phyloP scores from a whole-genome alignment of 257 asterid species.

The Solanum tarapatanum region DNA sequence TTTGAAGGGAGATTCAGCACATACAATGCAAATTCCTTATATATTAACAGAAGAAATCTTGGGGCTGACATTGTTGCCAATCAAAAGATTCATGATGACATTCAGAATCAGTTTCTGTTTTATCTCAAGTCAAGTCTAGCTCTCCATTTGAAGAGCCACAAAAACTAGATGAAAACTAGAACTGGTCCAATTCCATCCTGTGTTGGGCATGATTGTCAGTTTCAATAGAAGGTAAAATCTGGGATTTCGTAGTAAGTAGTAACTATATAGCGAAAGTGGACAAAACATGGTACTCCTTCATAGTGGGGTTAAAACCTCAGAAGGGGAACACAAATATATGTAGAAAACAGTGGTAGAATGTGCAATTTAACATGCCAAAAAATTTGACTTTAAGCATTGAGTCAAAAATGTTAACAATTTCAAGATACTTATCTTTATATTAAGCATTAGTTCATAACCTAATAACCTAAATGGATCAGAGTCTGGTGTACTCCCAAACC shows the following conservation, averaged over 20 bases:
- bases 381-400: background rate
- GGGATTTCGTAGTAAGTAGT: background rate
- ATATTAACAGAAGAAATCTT: background rate
- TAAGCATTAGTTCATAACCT: background rate
- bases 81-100: background rate
- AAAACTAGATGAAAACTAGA: background rate
- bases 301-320: background rate
- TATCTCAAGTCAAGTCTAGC: background rate
- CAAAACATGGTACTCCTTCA: background rate
- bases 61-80: background rate
- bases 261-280: background rate
- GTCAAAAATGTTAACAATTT: background rate
- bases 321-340: background rate
- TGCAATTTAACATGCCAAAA: background rate
- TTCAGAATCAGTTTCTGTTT: background rate
- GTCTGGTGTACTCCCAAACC: background rate
- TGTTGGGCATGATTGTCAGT: background rate
- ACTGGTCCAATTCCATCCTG: background rate
- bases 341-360: background rate
- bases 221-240: background rate
- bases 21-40: background rate
- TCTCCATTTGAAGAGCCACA: background rate
- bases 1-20: background rate
- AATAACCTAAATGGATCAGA: background rate
- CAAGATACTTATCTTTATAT: background rate